Base-by-base conservation (phyloP, 306 rosid species). In the Prunus davidiana region DNA sequence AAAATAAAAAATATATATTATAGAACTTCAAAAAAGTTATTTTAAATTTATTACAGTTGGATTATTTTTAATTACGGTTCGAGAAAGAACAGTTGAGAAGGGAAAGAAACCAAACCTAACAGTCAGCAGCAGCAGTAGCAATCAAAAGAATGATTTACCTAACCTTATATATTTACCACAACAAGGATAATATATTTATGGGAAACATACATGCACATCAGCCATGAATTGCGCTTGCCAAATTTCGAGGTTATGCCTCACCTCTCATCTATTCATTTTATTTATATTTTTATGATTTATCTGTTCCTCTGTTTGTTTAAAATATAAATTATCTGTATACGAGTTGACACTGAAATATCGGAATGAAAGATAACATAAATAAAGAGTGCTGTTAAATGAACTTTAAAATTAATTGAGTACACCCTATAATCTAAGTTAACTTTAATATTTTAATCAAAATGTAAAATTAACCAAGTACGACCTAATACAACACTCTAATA, bases 301-400 rank as follows among this genome's bases (percentile, higher is more conserved):
- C 8, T 30, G 12, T 43, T 12, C 32, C 34, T 34, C 22, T 16
- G 8, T 34, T 12, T 22, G 19, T 22, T 22, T 32, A 57, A 66
- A 22, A 15, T 30, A 24, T 10, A 28, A 5, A n/a, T 41, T 63
- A 71, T 32, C 76, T 13, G 64, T 13, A n/a, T 1, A 0, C 16
- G 20, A 9, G 49, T 67, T 66, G 61, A 24, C 45, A 50, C 49
- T 46, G 80, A 54, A 69, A 46, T 62, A 64, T 14, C n/a, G 63
- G 60, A 73, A 49, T 19, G 55, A 73, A 46, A 38, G 70, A 76
- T 76, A 76, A 76, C n/a, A 24, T 76, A 76, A 61, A 71, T 58
- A 72, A 64, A 27, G 1, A 24, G 25, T 1, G 1, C 25, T 24
- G 1, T 0, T 24, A 24, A 24, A 24, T 24, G 25, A 1, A 24